Evolutionary conservation across 345 rosid genomes (phyloP).

Genomic region (Abelmoschus esculentus): DNA sequence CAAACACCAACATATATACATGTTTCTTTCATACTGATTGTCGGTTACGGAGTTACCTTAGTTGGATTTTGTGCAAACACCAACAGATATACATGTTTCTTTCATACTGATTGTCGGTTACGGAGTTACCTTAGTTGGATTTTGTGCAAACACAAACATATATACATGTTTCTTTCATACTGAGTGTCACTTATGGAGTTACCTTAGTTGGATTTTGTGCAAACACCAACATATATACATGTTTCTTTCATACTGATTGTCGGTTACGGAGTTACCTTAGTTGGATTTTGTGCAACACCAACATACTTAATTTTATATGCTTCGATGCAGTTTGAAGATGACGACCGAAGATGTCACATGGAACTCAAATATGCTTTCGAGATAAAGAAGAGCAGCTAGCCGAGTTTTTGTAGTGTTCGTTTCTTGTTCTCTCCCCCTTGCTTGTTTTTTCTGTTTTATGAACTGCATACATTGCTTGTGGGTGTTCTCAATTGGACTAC

Average conservation of each 20-base stretch:
- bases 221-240: not conserved
- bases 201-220: not conserved
- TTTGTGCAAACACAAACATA: too few relatives aligned
- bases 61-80: not conserved
- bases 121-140: not conserved
- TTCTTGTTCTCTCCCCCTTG: not conserved
- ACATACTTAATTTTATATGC: not conserved
- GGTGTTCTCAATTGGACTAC: not conserved
- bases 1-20: not conserved
- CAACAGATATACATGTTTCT: not conserved
- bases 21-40: not conserved
- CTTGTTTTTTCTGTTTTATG: not conserved
- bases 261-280: not conserved
- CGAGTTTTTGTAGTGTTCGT: not conserved
- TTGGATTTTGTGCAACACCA: not conserved
- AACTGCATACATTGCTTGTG: conserved; percentile 1
- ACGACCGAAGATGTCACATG: conserved; percentile 46
- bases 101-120: not conserved
- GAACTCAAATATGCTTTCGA: conserved; percentile 46
- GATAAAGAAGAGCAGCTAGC: conserved; percentile 26
- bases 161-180: not conserved
- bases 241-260: not conserved
- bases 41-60: not conserved
- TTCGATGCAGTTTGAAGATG: conserved; percentile 48
- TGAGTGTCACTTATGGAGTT: not conserved